These are phyloP conservation scores for Wickerhamiella azyma DNA, from an alignment of 805 yeast genomes.

Conservation along the genomic window DNA sequence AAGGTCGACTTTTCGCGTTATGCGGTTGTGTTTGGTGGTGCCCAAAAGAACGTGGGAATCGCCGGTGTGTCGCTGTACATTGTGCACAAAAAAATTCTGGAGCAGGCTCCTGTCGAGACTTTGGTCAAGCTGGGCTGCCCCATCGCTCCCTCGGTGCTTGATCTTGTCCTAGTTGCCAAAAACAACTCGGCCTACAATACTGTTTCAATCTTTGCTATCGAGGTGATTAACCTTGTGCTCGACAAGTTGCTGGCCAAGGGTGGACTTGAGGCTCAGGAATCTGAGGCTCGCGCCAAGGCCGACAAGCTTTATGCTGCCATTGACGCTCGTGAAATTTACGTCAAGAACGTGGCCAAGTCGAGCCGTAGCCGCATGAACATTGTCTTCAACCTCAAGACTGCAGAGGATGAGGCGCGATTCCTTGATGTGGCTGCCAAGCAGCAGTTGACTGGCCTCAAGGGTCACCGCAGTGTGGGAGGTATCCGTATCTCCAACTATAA, in stretches of 20 bases:
- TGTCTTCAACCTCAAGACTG: constrained; percentile 63
- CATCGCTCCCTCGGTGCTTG: constrained; percentile 75
- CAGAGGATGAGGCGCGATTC: constrained; percentile 53
- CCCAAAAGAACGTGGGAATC: constrained; percentile 93
- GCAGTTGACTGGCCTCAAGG: constrained; percentile 69
- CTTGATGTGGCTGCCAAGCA: constrained; percentile 47
- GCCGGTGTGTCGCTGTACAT: constrained; percentile 92
- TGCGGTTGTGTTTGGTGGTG: constrained; percentile 93
- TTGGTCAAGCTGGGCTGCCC: constrained; percentile 52
- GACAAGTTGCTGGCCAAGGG: constrained; percentile 50
- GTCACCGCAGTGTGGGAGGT: constrained; percentile 96
- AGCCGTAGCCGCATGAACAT: constrained; percentile 85
- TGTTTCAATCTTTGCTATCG: constrained; percentile 83
- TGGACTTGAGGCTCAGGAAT: constrained; percentile 53
- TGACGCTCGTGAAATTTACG: constrained; percentile 47
- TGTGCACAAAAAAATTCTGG: constrained; percentile 66
- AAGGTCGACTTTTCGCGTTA: constrained; percentile 67
- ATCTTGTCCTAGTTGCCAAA: constrained; percentile 70
- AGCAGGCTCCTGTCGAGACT: constrained; percentile 44
- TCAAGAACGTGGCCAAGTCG: constrained; percentile 46
- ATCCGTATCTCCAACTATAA: constrained; percentile 88
- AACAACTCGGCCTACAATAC: constrained; percentile 94
- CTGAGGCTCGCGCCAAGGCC: constrained; percentile 49
- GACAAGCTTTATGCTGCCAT: constrained; percentile 46
- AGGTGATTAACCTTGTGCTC: constrained; percentile 69